phyloP scores from a whole-genome alignment of 768 basidiomycete genomes.

The Boletus sp. region DNA sequence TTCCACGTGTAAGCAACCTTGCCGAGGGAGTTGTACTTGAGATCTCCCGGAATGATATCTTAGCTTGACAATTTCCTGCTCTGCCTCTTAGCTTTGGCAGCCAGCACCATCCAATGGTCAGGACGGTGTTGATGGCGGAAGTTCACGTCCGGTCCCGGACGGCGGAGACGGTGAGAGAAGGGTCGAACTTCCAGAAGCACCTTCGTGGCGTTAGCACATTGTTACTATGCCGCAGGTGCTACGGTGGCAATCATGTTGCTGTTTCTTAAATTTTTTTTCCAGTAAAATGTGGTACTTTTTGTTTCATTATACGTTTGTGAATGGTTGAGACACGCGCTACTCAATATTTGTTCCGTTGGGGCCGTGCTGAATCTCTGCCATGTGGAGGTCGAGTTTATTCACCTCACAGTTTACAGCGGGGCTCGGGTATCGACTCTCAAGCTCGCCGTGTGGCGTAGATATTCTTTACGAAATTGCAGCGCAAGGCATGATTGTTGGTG shows the following conservation, averaged over 20 bases:
- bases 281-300: background rate
- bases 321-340: background rate
- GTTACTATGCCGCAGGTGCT: background rate
- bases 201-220: slow-evolving; percentile 12
- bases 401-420: background rate
- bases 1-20: slow-evolving; percentile 4
- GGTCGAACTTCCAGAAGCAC: slow-evolving; percentile 2
- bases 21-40: background rate
- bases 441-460: slow-evolving; percentile 20
- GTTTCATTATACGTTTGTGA: background rate
- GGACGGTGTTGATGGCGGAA: background rate
- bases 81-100: background rate
- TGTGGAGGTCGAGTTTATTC: too few relatives aligned
- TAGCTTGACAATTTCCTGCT: background rate
- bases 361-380: too few relatives aligned
- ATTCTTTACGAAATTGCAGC: slow-evolving; percentile 10
- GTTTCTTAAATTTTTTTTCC: background rate
- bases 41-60: background rate
- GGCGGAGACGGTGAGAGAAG: slow-evolving; percentile 1
- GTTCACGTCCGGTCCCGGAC: background rate
- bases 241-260: background rate
- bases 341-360: background rate
- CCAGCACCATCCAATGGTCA: background rate
- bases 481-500: background rate
- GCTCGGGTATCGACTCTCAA: background rate